Percentiles rank a stretch among this genome's conserved stretches.
Evolutionary conservation across 305 asterid genomes (phyloP).

Genomic region (Petunia hybrid): DNA sequence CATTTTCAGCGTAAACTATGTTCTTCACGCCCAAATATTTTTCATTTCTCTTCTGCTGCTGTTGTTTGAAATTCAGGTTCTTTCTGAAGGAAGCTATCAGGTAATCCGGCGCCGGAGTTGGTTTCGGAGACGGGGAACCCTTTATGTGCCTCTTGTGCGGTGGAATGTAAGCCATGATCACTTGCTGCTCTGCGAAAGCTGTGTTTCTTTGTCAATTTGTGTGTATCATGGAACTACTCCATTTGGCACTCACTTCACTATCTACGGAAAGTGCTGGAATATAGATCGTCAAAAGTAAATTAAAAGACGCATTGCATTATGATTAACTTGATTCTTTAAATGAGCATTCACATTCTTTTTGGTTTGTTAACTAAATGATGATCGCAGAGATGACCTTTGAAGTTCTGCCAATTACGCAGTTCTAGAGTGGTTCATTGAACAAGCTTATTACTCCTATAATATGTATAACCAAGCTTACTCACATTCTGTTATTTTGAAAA

Average conservation of each 20-base stretch:
- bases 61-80: background rate
- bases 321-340: background rate
- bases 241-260: background rate
- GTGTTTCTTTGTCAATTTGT: no score
- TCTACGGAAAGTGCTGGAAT: background rate
- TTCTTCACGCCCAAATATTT: background rate
- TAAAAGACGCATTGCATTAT: background rate
- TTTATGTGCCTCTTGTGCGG: background rate
- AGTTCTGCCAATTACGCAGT: background rate
- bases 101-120: background rate
- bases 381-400: no score
- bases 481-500: no score
- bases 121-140: background rate
- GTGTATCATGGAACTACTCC: background rate
- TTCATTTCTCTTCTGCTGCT: background rate
- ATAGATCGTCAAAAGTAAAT: background rate
- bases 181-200: background rate
- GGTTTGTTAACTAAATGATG: no score
- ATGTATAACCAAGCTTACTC: no score
- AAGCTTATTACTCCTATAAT: no score
- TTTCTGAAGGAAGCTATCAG: background rate
- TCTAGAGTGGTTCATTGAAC: no score
- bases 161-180: background rate
- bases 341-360: background rate
- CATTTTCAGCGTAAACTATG: background rate